These are phyloP conservation scores for Raffaelea deltoideospora DNA, from an alignment of 2,329 filamentous ascomycete species.

Conservation along the genomic window DNA sequence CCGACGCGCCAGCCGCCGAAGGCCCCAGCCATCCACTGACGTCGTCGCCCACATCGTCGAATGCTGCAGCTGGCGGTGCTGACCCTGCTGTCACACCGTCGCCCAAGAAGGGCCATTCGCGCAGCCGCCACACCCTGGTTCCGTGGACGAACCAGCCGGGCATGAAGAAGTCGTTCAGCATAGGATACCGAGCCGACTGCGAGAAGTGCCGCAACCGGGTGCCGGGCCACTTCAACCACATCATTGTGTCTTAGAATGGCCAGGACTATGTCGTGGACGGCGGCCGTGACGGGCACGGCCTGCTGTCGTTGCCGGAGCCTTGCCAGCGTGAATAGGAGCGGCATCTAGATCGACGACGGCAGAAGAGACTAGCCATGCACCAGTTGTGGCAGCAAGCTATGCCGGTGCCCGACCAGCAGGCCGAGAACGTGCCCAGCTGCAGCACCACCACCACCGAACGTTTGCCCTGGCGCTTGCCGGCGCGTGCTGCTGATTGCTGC, in stretches of 20 bases:
- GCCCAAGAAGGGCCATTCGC: constrained; percentile 37
- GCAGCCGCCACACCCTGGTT: constrained; percentile 44
- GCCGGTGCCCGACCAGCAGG: too few species aligned
- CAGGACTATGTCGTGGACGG: not conserved
- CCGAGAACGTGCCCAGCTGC: too few species aligned
- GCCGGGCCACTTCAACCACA: constrained; percentile 69
- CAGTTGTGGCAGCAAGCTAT: not conserved
- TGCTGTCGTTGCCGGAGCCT: not conserved
- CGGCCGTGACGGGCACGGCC: not conserved
- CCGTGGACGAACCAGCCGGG: constrained; percentile 45
- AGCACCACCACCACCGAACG: too few species aligned
- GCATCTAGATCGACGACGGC: not conserved
- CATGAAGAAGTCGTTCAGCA: constrained; percentile 58
- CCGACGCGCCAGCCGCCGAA: too few species aligned
- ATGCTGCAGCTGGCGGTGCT: constrained; percentile 7
- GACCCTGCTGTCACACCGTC: constrained; percentile 22
- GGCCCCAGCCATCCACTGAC: not conserved
- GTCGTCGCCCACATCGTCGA: constrained; percentile 3
- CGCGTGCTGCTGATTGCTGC: too few species aligned
- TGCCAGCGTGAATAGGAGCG: not conserved
- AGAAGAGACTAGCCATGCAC: not conserved
- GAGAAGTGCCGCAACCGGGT: constrained; percentile 63
- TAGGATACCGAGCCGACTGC: constrained; percentile 65
- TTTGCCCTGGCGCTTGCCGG: too few species aligned
- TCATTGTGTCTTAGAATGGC: constrained; percentile 44